Evolutionary conservation across 306 rosid species (phyloP), one percentile per base, ranked within the genome.

Genomic region (Echinosophora koreensis): DNA sequence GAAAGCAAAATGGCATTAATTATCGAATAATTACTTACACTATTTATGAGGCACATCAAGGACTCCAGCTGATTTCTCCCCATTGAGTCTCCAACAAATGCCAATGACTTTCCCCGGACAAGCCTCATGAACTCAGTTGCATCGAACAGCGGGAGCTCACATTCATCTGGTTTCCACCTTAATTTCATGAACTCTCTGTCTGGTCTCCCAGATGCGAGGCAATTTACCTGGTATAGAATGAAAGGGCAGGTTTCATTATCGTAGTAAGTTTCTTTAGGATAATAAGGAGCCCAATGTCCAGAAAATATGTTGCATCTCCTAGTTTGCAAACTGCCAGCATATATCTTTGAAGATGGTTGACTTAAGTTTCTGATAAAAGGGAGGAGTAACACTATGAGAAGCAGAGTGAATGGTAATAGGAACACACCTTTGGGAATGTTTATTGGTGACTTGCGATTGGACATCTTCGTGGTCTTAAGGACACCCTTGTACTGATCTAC

Each of bases 81-180:
- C 38, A 90, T 91, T 0, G 96, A 90, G 55, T 93, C 97, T 5
- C 97, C 97, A 30, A 90, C 89, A 70, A 93, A 93, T 74, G 96
- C 97, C 35, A 93, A 22, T 0, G 96, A 86, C 69, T 90, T 93
- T 35, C 90, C 90, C 42, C 83, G 71, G 3, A 90, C 73, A 47
- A 90, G 83, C 77, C 85, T 86, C 64, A 93, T 56, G 58, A 93
- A 93, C 77, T 85, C 79, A 34, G 80, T 61, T 1, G 94, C 92
- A 81, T 90, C 80, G 56, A 93, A 93, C 0, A 73, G 46, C 0
- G 94, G 89, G 3, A 93, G 84, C 46, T 93, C 93, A n/a, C 97
- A 93, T 0, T 76, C 89, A 28, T 90, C 74, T 0, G 97, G 97
- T 63, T 86, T 85, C 97, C 97, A 93, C 70, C 90, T 74, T 90